Evolutionary conservation across 2,329 filamentous ascomycete species (phyloP), one percentile per base, ranked within the genome.

Genomic region (Cladophialophora psammophila): DNA sequence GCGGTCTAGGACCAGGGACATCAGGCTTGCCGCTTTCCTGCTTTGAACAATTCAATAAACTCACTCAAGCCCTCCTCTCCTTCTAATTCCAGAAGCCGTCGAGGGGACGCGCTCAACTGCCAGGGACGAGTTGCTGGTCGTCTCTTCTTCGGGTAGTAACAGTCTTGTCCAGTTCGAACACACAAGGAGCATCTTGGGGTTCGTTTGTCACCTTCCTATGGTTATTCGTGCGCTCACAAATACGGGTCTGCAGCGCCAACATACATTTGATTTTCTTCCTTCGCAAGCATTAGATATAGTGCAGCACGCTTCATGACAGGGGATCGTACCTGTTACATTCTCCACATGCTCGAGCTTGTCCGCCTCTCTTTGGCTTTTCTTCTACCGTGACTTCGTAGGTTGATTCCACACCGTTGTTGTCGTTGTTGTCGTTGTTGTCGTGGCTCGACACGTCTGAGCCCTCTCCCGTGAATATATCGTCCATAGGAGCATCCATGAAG

Each of bases 231-330:
- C 13, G 13, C 52, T 35, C 31, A 12, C 34, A 26, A 20, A 55
- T 13, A 55, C 1, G 31, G 10, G 52, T 55, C n/a, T 50, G 7
- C 45, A 12, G 45, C 18, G 18, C 10, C 20, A 6, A 26, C 52
- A n/a, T 35, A 55, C 52, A 55, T 36, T 55, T 55, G 13, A 55
- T 55, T 35, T 55, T 55, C 52, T 55, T 55, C 31, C 52, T 55
- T 55, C 15, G 31, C 6, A 10, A 8, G 52, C 31, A 12, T 55
- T 35, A 55, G 52, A 5, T 4, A 34, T 15, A 35, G 34, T 10
- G 34, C 31, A 35, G n/a, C 31, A n/a, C 5, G 10, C 18, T 35
- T 55, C 7, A 35, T n/a, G 12, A n/a, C n/a, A 9, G 52, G 52
- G 31, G 8, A 55, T 5, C 5, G 5, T 36, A 55, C 26, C 52